Conservation (phyloP, 2,329 filamentous ascomycete species). For the Trichoderma sp. region DNA sequence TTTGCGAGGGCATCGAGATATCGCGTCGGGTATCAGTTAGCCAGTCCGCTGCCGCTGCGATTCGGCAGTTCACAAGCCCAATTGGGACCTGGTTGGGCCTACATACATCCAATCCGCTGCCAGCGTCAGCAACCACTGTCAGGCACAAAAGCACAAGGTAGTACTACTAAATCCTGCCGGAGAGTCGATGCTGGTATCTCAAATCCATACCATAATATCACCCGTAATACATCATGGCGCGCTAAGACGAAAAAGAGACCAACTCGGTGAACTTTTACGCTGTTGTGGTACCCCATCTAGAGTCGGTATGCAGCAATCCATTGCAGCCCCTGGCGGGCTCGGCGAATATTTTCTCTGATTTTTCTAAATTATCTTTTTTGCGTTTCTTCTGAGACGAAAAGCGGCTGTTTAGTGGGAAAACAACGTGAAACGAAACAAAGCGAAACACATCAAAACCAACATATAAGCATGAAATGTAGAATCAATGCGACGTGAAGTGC, state of each 20-base stretch:
- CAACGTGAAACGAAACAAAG: neutral
- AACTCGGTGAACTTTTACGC: neutral
- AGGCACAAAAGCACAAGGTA: neutral
- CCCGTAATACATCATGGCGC: neutral
- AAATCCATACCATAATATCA: neutral
- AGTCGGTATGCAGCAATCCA: neutral
- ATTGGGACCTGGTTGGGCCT: neutral
- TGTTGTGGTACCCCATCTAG: neutral
- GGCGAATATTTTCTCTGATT: neutral
- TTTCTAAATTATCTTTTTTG: neutral
- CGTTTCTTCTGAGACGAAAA: neutral
- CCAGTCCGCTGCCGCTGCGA: neutral
- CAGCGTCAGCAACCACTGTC: neutral
- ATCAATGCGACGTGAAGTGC: neutral
- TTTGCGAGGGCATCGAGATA: neutral
- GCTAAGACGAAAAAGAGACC: neutral
- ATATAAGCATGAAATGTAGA: neutral
- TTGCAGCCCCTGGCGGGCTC: neutral
- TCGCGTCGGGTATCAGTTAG: neutral
- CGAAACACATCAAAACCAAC: neutral
- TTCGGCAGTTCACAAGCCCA: neutral
- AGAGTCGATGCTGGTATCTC: neutral
- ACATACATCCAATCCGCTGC: neutral
- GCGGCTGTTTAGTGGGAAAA: neutral
- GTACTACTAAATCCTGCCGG: neutral